Percentiles rank a stretch among this genome's conserved stretches.
Conservation (phyloP, 805 yeast genomes). For the Cyberlindnera mycetangii region DNA sequence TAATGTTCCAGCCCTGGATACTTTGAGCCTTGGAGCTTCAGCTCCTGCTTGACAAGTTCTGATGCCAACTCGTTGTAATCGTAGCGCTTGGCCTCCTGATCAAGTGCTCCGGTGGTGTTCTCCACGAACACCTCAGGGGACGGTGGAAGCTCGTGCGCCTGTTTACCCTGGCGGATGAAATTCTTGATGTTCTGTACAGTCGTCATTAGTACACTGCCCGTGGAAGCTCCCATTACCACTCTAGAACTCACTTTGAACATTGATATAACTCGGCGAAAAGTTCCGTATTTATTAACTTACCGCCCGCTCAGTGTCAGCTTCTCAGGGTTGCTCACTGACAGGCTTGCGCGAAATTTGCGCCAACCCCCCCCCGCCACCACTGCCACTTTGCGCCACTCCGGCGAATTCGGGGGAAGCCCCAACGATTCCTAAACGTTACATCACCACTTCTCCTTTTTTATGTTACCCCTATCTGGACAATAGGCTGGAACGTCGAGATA, state of each 20-base stretch:
- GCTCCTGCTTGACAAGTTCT: slow-evolving; percentile 27
- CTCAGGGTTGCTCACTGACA: neutral
- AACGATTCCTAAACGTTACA: too few relatives aligned
- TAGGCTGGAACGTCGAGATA: too few relatives aligned
- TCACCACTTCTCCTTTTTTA: neutral
- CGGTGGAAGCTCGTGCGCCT: slow-evolving; percentile 27
- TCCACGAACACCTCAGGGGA: slow-evolving; percentile 11
- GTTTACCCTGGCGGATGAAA: slow-evolving; percentile 42
- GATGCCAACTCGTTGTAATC: slow-evolving; percentile 28
- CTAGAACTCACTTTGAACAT: neutral
- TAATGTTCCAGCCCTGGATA: slow-evolving; percentile 31
- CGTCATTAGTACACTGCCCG: slow-evolving; percentile 3
- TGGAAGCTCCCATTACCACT: neutral
- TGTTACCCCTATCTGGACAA: neutral
- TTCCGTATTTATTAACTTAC: neutral
- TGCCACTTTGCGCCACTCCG: neutral
- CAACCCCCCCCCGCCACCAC: too few relatives aligned
- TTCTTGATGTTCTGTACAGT: slow-evolving; percentile 36
- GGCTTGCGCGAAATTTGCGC: neutral
- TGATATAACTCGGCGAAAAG: neutral
- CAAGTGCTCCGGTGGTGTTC: neutral
- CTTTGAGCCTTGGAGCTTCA: slow-evolving; percentile 18
- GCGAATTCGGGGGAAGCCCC: neutral
- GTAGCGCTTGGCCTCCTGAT: slow-evolving; percentile 10
- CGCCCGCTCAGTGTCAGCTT: neutral